A percentile compares a stretch with the other conserved stretches of the same genome.
These are phyloP conservation scores for Candida alai DNA, from an alignment of 805 yeast species.

Conservation along the genomic window DNA sequence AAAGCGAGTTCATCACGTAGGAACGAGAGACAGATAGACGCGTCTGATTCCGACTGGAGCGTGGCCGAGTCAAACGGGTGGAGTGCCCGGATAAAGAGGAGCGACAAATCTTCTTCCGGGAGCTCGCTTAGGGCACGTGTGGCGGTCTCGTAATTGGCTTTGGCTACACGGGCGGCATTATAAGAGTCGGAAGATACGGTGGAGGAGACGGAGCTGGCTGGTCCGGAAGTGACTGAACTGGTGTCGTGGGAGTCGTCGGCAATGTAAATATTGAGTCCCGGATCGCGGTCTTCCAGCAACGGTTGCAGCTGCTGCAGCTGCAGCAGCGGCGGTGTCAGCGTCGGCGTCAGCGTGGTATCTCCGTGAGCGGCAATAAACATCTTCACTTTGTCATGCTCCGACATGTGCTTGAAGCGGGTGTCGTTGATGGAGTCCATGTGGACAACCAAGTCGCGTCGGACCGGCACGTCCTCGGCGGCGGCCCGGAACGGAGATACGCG, in stretches of 20 bases:
- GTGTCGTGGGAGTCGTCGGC: not conserved
- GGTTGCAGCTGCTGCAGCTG: too few species aligned
- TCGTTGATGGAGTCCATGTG: constrained; percentile 14
- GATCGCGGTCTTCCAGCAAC: constrained; percentile 15
- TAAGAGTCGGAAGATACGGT: not conserved
- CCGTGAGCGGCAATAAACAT: constrained; percentile 13
- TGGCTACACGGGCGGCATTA: constrained; percentile 3
- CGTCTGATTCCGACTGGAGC: constrained; percentile 60
- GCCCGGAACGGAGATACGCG: constrained; percentile 4
- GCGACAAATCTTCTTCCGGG: constrained; percentile 45
- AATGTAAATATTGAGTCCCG: constrained; percentile 23
- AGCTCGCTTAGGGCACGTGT: constrained; percentile 5
- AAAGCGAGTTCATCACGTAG: constrained; percentile 68
- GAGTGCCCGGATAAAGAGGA: constrained; percentile 52
- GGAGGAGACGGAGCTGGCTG: not conserved
- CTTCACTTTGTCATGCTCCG: constrained; percentile 18
- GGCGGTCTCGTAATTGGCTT: constrained; percentile 1
- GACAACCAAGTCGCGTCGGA: constrained; percentile 24
- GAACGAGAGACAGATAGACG: constrained; percentile 71
- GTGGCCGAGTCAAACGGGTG: constrained; percentile 58
- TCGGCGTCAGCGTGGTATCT: constrained; percentile 1
- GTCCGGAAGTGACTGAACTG: not conserved
- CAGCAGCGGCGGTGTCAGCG: too few species aligned
- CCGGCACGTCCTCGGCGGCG: constrained; percentile 18
- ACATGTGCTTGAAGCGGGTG: constrained; percentile 5